These are phyloP conservation scores for Fraxinus floribunda DNA, from an alignment of 305 asterid genomes.

Conservation along the genomic window DNA sequence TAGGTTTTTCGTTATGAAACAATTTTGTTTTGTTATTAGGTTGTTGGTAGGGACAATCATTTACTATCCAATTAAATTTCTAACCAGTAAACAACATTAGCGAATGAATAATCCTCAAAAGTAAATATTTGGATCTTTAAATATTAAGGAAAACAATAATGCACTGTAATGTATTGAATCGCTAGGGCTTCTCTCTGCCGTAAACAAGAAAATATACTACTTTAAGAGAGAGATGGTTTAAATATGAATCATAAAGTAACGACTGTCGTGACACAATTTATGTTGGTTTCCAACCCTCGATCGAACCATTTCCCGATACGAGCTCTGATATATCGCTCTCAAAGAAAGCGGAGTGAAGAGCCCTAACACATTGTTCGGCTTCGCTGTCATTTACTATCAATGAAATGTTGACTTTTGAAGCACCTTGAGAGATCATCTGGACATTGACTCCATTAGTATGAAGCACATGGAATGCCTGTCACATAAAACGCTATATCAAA, in stretches of 20 bases:
- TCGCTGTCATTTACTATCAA: constrained; percentile 84
- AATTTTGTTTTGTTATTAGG: no score
- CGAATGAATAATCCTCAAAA: not conserved
- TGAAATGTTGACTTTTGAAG: constrained; percentile 90
- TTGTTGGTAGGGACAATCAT: no score
- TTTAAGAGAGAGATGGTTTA: not conserved
- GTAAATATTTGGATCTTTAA: not conserved
- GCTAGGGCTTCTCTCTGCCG: not conserved
- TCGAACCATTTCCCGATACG: constrained; percentile 33
- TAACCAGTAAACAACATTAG: not conserved
- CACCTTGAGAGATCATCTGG: constrained; percentile 98
- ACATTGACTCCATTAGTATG: constrained; percentile 67
- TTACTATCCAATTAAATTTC: no score
- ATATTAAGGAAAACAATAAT: not conserved
- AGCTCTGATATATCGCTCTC: constrained; percentile 46
- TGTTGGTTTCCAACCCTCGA: not conserved
- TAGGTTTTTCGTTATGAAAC: no score
- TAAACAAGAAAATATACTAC: not conserved
- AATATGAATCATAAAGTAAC: not conserved
- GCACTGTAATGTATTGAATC: not conserved
- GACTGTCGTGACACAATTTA: not conserved
- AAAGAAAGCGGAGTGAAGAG: constrained; percentile 79
- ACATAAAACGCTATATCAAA: not conserved
- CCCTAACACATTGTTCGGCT: constrained; percentile 80
- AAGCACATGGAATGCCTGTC: constrained; percentile 86